phyloP scores from a whole-genome alignment of 768 basidiomycete genomes.

The Tulasnella sp. region DNA sequence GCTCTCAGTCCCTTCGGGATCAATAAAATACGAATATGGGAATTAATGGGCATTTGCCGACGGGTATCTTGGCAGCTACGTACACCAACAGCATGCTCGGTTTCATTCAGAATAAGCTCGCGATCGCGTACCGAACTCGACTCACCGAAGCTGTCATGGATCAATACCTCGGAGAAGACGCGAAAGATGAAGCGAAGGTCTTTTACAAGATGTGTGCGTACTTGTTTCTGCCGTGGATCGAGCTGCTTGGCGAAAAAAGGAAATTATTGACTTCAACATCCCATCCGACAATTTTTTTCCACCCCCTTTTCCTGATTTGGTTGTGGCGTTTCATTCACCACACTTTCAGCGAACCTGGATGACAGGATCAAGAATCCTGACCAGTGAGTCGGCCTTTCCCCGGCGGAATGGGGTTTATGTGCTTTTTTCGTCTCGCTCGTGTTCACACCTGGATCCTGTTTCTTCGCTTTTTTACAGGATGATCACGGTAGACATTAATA shows the following conservation, averaged over 20 bases:
- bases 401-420: background rate
- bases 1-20: background rate
- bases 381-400: slow-evolving; percentile 42
- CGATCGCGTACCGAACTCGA: slow-evolving; percentile 77
- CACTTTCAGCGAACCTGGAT: slow-evolving; percentile 67
- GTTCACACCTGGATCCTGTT: background rate
- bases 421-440: background rate
- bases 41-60: background rate
- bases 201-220: slow-evolving; percentile 84
- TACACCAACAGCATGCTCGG: slow-evolving; percentile 90
- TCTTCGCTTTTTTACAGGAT: slow-evolving; percentile 40
- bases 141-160: slow-evolving; percentile 73
- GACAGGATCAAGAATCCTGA: slow-evolving; percentile 95
- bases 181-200: slow-evolving; percentile 62
- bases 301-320: background rate
- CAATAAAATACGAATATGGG: background rate
- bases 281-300: background rate
- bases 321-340: background rate
- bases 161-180: slow-evolving; percentile 69
- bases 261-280: background rate
- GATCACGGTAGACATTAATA: slow-evolving; percentile 93
- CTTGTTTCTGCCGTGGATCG: background rate
- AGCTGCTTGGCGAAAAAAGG: background rate
- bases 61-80: slow-evolving; percentile 39
- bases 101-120: slow-evolving; percentile 87